phyloP scores from a whole-genome alignment of 768 basidiomycete species.

The Hericium erinaceus region DNA sequence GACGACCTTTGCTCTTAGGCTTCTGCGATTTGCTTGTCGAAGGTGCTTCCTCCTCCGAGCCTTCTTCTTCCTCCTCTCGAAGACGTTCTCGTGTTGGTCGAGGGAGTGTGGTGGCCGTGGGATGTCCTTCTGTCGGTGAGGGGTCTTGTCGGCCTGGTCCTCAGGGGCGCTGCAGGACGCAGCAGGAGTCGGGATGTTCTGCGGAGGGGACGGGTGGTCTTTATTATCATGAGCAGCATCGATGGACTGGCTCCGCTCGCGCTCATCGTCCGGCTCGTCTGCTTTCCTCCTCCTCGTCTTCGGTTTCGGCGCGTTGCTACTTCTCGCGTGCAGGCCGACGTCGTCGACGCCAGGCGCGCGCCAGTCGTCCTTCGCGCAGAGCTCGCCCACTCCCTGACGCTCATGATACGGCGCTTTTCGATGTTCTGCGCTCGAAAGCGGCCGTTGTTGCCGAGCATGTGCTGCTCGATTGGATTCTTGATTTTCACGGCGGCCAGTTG shows the following conservation, averaged over 20 bases:
- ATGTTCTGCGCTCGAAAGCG: conserved; percentile 87
- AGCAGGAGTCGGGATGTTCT: conserved; percentile 27
- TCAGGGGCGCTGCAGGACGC: conserved; percentile 11
- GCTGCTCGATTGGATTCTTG: conserved; percentile 86
- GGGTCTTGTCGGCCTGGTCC: not conserved
- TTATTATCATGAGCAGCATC: conserved; percentile 8
- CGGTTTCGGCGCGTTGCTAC: conserved; percentile 26
- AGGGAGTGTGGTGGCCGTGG: conserved; percentile 2
- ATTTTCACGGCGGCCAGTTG: conserved; percentile 72
- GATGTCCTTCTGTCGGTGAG: not conserved
- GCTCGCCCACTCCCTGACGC: conserved; percentile 84
- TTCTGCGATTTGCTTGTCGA: conserved; percentile 20
- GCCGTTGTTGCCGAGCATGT: conserved; percentile 80
- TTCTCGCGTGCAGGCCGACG: conserved; percentile 33
- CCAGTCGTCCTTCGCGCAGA: conserved; percentile 62
- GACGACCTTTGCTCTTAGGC: conserved; percentile 32
- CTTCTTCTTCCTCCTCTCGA: conserved; percentile 14
- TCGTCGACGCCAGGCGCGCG: conserved; percentile 67
- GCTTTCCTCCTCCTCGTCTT: conserved; percentile 27
- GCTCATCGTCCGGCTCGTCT: conserved; percentile 38
- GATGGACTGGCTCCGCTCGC: conserved; percentile 8
- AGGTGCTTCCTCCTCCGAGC: conserved; percentile 18
- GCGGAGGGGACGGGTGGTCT: conserved; percentile 30
- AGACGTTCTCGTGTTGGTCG: conserved; percentile 4
- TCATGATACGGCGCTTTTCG: conserved; percentile 77